Percentiles rank a stretch among this genome's conserved stretches.
Evolutionary conservation across 805 yeast genomes (phyloP).

Genomic region (Diddensiella santjacobensis): DNA sequence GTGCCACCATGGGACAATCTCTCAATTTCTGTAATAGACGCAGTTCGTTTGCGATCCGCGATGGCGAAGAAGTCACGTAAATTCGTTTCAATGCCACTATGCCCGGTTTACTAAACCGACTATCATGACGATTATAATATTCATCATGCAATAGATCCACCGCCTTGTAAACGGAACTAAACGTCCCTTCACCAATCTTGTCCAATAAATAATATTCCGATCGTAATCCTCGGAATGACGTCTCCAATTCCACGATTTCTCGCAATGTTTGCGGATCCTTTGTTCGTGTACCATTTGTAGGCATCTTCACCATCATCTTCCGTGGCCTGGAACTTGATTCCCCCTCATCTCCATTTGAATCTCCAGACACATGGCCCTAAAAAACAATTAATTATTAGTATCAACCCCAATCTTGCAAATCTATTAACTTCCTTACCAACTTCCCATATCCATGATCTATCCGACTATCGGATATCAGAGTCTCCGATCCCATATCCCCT

Average conservation of each 20-base stretch:
- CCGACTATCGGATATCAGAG: neutral
- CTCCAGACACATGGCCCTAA: too few species aligned
- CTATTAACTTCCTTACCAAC: too few species aligned
- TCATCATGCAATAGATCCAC: slow-evolving; percentile 44
- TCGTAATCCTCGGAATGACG: slow-evolving; percentile 50
- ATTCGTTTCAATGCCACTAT: slow-evolving; percentile 87
- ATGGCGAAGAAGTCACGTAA: slow-evolving; percentile 93
- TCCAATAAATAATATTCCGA: slow-evolving; percentile 49
- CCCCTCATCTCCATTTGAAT: too few species aligned
- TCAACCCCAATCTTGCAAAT: too few species aligned
- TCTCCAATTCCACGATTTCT: slow-evolving; percentile 26
- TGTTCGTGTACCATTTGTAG: slow-evolving; percentile 2
- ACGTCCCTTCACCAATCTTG: slow-evolving; percentile 66
- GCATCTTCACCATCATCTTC: neutral
- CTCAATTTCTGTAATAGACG: slow-evolving; percentile 46
- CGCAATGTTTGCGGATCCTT: slow-evolving; percentile 1
- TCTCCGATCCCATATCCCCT: neutral
- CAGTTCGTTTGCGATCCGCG: slow-evolving; percentile 83
- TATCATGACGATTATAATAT: slow-evolving; percentile 32
- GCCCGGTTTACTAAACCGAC: slow-evolving; percentile 12
- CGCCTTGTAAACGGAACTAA: slow-evolving; percentile 59
- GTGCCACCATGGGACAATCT: slow-evolving; percentile 68
- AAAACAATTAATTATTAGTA: too few species aligned
- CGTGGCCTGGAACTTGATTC: neutral
- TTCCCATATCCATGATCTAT: too few species aligned